Conservation (phyloP, 2,329 filamentous ascomycete species). For the Venturia asperata region DNA sequence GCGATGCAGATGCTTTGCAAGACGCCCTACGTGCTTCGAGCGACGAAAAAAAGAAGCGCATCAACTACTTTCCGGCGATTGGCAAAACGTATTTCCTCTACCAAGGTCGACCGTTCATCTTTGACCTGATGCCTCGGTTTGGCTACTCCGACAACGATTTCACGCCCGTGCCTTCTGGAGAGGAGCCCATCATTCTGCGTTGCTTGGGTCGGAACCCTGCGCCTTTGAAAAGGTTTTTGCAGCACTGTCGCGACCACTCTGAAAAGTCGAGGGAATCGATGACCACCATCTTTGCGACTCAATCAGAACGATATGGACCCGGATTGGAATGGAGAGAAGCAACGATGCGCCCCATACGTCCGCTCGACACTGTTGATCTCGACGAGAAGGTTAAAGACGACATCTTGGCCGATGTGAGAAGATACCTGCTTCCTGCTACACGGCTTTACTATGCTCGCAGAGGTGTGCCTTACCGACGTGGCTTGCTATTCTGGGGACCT, state of each 20-base stretch:
- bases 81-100: neutral
- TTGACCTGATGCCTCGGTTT: constrained; percentile 4
- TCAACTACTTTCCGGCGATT: constrained; percentile 10
- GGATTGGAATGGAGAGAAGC: constrained; percentile 1
- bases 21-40: neutral
- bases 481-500: constrained; percentile 73
- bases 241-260: constrained; percentile 1
- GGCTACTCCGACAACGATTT: neutral
- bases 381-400: constrained; percentile 13
- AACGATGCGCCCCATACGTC: constrained; percentile 4
- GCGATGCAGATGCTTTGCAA: neutral
- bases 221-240: constrained; percentile 4
- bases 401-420: constrained; percentile 11
- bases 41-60: constrained; percentile 1
- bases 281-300: neutral
- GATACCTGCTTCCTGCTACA: constrained; percentile 55
- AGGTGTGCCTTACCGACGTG: constrained; percentile 77
- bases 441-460: constrained; percentile 73
- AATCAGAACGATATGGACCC: neutral
- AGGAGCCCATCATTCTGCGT: neutral
- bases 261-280: neutral
- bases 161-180: neutral
- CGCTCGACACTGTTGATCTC: constrained; percentile 13
- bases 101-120: constrained; percentile 10
- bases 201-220: neutral